These are phyloP conservation scores for Citrus sp. DNA, from an alignment of 345 rosid genomes.

Conservation along the genomic window DNA sequence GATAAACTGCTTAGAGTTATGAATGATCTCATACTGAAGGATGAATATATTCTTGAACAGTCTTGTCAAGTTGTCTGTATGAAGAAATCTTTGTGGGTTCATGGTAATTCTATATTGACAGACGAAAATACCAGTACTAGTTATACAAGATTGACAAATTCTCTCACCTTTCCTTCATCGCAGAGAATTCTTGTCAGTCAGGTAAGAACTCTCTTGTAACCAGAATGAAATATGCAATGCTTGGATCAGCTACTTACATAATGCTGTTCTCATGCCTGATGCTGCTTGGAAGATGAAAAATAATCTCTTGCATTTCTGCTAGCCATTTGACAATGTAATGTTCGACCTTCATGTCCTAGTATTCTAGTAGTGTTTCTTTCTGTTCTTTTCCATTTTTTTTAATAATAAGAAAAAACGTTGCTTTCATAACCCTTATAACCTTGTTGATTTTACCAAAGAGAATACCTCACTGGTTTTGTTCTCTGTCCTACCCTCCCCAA, in stretches of 20 bases:
- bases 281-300: neutral
- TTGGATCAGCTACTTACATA: neutral
- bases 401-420: neutral
- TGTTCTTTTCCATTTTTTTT: neutral
- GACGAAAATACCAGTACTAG: slow-evolving; percentile 20
- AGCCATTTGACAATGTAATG: neutral
- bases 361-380: neutral
- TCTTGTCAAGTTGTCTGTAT: slow-evolving; percentile 46
- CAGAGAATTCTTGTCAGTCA: slow-evolving; percentile 49
- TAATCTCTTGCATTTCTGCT: neutral
- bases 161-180: slow-evolving; percentile 35
- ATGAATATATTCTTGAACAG: slow-evolving; percentile 42
- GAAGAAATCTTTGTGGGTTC: slow-evolving; percentile 46
- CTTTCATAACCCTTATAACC: neutral
- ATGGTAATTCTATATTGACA: slow-evolving; percentile 27
- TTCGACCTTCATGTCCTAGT: neutral
- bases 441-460: neutral
- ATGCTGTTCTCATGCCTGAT: neutral
- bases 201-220: slow-evolving; percentile 35
- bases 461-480: neutral
- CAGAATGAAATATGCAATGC: neutral
- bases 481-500: neutral
- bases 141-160: slow-evolving; percentile 35
- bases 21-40: slow-evolving; percentile 45
- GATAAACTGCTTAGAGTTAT: slow-evolving; percentile 54